Percentiles rank a stretch among this genome's conserved stretches.
Conservation (phyloP, 2,329 filamentous ascomycete species). For the Trichoderma sp. region DNA sequence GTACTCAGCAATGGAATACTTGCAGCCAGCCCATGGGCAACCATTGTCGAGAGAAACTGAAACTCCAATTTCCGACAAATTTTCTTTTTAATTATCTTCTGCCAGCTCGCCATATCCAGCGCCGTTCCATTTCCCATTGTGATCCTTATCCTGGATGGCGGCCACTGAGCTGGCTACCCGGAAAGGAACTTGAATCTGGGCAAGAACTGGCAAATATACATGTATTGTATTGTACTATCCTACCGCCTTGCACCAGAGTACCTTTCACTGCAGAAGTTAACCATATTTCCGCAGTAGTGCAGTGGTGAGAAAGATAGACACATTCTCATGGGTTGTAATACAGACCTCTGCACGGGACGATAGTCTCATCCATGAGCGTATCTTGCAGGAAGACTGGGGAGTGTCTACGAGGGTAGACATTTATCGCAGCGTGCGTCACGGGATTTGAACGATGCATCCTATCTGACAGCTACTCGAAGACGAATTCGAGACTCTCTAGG, state of each 20-base stretch:
- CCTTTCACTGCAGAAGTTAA: conserved; percentile 3
- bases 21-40: neutral
- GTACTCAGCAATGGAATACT: neutral
- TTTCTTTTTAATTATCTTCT: neutral
- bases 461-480: neutral
- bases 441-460: conserved; percentile 4
- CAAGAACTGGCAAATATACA: neutral
- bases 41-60: neutral
- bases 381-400: neutral
- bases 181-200: neutral
- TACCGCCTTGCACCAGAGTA: neutral
- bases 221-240: neutral
- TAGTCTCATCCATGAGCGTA: neutral
- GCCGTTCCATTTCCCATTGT: neutral
- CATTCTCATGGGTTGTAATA: neutral
- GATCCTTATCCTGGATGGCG: neutral
- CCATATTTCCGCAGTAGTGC: neutral
- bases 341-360: neutral
- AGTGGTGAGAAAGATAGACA: neutral
- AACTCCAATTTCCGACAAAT: neutral
- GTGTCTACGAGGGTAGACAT: neutral
- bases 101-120: neutral
- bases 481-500: neutral
- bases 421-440: neutral
- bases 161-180: neutral